Percentiles rank a stretch among this genome's conserved stretches.
Evolutionary conservation across 208 protist species (phyloP).

Genomic region (Balamuthia mandrillaris): DNA sequence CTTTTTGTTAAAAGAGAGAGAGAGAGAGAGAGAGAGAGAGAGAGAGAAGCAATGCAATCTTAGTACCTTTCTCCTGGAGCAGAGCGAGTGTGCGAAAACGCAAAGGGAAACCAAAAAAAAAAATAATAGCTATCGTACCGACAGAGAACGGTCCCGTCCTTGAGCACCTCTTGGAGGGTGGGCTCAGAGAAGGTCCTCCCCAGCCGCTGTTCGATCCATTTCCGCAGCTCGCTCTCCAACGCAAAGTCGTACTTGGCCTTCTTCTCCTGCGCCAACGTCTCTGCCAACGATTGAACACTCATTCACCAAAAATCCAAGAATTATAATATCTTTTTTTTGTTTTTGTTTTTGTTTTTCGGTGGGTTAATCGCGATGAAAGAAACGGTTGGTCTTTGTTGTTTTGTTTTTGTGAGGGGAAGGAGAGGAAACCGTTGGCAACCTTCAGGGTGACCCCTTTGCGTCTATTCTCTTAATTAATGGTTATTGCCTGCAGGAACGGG

Average conservation of each 20-base stretch:
- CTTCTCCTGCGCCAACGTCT: conserved; percentile 7
- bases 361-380: too few relatives aligned
- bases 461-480: too few relatives aligned
- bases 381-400: too few relatives aligned
- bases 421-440: too few relatives aligned
- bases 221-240: not conserved
- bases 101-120: not conserved
- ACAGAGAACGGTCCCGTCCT: not conserved
- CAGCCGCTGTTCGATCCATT: not conserved
- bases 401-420: too few relatives aligned
- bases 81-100: not conserved
- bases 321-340: too few relatives aligned
- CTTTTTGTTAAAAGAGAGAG: not conserved
- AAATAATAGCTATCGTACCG: not conserved
- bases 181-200: not conserved
- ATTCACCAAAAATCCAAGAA: too few relatives aligned
- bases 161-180: not conserved
- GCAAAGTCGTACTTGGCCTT: not conserved
- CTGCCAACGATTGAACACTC: not conserved
- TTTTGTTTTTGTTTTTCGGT: too few relatives aligned
- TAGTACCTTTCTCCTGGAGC: not conserved
- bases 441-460: too few relatives aligned
- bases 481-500: too few relatives aligned
- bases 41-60: not conserved
- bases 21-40: not conserved